A percentile compares a stretch with the other conserved stretches of the same genome.
Evolutionary conservation across 495 filamentous ascomycete species (phyloP).

Genomic region (Penicillium verhagenii): DNA sequence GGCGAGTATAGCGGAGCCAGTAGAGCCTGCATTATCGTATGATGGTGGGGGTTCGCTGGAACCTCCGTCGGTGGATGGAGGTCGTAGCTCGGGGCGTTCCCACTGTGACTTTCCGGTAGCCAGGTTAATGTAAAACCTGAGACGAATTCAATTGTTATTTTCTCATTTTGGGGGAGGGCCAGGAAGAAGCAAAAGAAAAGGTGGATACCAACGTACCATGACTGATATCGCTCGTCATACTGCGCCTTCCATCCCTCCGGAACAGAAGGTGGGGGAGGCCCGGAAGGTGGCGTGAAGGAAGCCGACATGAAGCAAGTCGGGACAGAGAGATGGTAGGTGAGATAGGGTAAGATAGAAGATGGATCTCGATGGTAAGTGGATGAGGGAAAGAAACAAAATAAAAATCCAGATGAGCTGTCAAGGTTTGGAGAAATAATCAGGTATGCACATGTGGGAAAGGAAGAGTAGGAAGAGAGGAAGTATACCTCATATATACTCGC

Average conservation of each 20-base stretch:
- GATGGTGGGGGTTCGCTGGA: slow-evolving; percentile 62
- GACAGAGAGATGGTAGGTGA: no score
- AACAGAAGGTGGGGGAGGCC: slow-evolving; percentile 82
- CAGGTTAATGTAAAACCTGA: slow-evolving; percentile 85
- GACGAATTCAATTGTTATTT: not conserved
- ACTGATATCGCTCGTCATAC: slow-evolving; percentile 70
- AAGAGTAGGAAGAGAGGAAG: not conserved
- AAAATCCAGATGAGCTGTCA: no score
- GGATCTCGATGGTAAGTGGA: not conserved
- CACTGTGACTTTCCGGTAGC: slow-evolving; percentile 85
- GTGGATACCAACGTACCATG: slow-evolving; percentile 61
- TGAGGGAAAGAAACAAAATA: no score
- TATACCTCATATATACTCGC: slow-evolving; percentile 1
- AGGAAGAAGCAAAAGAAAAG: not conserved
- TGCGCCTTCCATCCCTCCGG: slow-evolving; percentile 87
- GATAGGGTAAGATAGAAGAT: not conserved
- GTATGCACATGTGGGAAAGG: not conserved
- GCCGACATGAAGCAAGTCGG: slow-evolving; percentile 41
- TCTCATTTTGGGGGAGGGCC: not conserved
- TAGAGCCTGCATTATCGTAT: slow-evolving; percentile 51
- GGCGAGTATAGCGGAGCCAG: slow-evolving; percentile 30
- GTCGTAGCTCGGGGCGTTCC: slow-evolving; percentile 69
- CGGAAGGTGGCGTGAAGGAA: slow-evolving; percentile 59
- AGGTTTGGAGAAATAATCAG: no score
- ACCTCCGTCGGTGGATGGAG: slow-evolving; percentile 45